Evolutionary conservation across 352 stramenopile species (phyloP), one percentile per base, ranked within the genome.

Genomic region (Phytophthora ramorum): DNA sequence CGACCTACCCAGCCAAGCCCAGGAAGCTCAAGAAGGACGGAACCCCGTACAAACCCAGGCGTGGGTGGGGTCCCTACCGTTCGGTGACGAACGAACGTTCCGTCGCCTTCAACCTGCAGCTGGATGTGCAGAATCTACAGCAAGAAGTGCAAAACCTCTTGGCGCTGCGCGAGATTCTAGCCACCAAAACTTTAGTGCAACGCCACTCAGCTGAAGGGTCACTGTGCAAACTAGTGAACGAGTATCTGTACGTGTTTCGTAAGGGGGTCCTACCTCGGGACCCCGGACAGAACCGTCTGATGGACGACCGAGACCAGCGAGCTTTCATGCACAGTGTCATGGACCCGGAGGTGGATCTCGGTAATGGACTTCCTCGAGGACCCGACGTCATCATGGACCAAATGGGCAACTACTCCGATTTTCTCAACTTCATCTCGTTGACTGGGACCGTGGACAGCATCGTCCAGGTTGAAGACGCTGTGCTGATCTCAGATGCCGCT

Each of bases 121-220:
- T 85, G 24, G 73, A 85, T 48, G 70, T 85, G 37, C 69, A 85
- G 52, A 72, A 63, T 41, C 48, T 85, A 38, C 58, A 59, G 20
- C 73, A 83, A 45, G 64, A 81, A 58, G 69, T 83, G 35, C 47
- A 67, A 26, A 70, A 82, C 34, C 17, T 75, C 8, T 34, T 57
- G 4, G 30, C 53, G 2, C 17, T 70, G 13, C 63, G 63, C 0
- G 69, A 76, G 14, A 58, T 76, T 9, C 34, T 71, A 13, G 19
- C 38, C 10, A 59, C 63, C 14, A 71, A 72, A 50, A 28, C 38
- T 7, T 38, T 76, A 9, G 43, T 69, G 30, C 56, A 69, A 20
- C 57, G 68, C 6, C 52, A 76, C n/a, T 63, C 68, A 9, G 53
- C 41, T n/a, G 68, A 76, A 51, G 68, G 68, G 5, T 76, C 68